A percentile compares a stretch with the other conserved stretches of the same genome.
These are phyloP conservation scores for Triticum dicoccoides DNA, from an alignment of 176 grass and related monocot genomes.

Conservation along the genomic window DNA sequence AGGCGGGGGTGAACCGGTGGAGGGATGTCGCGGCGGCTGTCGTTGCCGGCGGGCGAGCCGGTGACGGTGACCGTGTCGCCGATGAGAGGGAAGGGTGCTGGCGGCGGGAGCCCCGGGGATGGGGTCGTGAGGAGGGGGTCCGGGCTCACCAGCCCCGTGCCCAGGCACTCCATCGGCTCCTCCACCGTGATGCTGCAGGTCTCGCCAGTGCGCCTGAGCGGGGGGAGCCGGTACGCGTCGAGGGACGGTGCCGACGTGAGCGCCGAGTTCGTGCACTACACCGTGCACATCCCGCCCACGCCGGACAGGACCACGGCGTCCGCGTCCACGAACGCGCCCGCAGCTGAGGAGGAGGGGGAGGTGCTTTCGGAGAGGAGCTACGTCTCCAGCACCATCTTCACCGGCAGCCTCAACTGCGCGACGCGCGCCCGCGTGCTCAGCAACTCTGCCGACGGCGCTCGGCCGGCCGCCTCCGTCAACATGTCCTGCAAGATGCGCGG, in stretches of 20 bases:
- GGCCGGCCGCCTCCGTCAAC: too few relatives aligned
- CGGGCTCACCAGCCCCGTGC: constrained; percentile 59
- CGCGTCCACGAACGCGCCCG: neutral
- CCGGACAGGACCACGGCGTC: constrained; percentile 39
- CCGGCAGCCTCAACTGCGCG: too few relatives aligned
- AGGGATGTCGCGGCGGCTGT: constrained; percentile 22
- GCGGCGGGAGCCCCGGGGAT: constrained; percentile 5
- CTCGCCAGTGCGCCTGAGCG: constrained; percentile 28
- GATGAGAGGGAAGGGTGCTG: constrained; percentile 7
- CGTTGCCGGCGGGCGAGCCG: constrained; percentile 11
- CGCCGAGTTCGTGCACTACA: constrained; percentile 85
- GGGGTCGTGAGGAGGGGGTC: neutral
- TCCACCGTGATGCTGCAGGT: constrained; percentile 38
- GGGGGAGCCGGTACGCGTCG: constrained; percentile 56
- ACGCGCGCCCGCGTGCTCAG: too few relatives aligned
- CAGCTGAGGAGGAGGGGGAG: too few relatives aligned
- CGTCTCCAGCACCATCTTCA: too few relatives aligned
- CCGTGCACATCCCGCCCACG: constrained; percentile 85
- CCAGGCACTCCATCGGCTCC: constrained; percentile 56
- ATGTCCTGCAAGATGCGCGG: too few relatives aligned
- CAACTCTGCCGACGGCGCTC: too few relatives aligned
- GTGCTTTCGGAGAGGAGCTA: too few relatives aligned
- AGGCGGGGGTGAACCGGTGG: neutral
- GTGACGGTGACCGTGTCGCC: constrained; percentile 43
- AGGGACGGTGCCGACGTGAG: constrained; percentile 6